phyloP scores from a whole-genome alignment of 371 early-diverging fungal genomes.

The Mucor plumbeus region DNA sequence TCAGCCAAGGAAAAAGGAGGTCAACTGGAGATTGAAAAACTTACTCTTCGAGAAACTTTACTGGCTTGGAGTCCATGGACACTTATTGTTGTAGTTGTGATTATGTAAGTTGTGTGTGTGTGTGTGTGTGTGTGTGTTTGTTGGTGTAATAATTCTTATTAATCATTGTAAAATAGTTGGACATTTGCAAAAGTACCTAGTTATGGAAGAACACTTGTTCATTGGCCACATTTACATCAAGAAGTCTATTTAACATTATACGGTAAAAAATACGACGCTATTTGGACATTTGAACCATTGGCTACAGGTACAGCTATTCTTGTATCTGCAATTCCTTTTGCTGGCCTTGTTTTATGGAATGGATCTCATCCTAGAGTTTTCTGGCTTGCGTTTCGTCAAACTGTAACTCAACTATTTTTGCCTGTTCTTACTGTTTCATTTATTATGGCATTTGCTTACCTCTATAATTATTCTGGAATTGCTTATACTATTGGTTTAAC shows the following conservation, averaged over 20 bases:
- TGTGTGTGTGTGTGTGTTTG: not conserved
- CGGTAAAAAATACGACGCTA: constrained; percentile 45
- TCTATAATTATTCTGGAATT: constrained; percentile 56
- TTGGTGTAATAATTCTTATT: not conserved
- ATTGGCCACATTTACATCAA: constrained; percentile 50
- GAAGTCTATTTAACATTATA: constrained; percentile 51
- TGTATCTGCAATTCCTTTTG: constrained; percentile 37
- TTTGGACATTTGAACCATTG: constrained; percentile 57
- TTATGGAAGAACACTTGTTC: constrained; percentile 37
- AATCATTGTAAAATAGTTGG: constrained; percentile 30
- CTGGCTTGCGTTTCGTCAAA: constrained; percentile 32
- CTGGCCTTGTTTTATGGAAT: constrained; percentile 37
- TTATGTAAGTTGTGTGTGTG: constrained; percentile 33
- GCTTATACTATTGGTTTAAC: constrained; percentile 56
- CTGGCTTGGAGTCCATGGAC: constrained; percentile 58
- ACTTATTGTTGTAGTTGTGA: constrained; percentile 49
- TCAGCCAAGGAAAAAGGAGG: not conserved
- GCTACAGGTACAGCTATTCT: constrained; percentile 57
- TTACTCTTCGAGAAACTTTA: constrained; percentile 35
- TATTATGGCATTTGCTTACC: constrained; percentile 56
- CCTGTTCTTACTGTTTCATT: constrained; percentile 53
- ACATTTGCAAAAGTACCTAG: constrained; percentile 41
- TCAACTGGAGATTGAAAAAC: constrained; percentile 28
- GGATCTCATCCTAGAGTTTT: constrained; percentile 39
- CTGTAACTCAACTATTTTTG: constrained; percentile 41